Conservation (phyloP, 2,329 filamentous ascomycete genomes). For the Talaromyces rugulosus region DNA sequence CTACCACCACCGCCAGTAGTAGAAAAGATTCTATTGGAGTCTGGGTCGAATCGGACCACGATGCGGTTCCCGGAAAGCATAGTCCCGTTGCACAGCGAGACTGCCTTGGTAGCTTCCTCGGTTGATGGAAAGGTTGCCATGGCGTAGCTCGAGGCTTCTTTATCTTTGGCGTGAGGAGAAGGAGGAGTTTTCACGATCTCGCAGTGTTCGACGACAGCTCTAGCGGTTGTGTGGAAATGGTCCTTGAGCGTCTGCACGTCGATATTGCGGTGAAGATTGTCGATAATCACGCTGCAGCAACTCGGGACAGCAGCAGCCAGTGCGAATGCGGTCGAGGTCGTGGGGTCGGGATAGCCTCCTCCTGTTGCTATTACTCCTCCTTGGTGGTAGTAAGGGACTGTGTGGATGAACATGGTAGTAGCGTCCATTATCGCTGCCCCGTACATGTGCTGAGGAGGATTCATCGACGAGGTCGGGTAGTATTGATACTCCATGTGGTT, state of each 20-base stretch:
- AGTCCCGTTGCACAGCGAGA: conserved; percentile 29
- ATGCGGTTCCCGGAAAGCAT: conserved; percentile 30
- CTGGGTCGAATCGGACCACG: conserved; percentile 28
- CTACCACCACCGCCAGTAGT: neutral
- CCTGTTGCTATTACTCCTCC: too few relatives aligned
- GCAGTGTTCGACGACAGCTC: conserved; percentile 27
- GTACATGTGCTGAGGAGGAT: neutral
- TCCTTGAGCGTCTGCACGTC: conserved; percentile 24
- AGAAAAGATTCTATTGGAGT: conserved; percentile 2
- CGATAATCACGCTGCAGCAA: conserved; percentile 18
- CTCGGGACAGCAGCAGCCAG: neutral
- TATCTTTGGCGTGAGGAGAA: conserved; percentile 10
- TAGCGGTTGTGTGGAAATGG: conserved; percentile 24
- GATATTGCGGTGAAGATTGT: conserved; percentile 26
- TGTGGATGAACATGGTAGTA: neutral
- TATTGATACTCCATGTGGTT: neutral
- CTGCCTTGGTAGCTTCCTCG: conserved; percentile 34
- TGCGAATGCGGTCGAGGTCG: neutral
- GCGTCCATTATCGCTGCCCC: neutral
- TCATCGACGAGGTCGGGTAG: neutral
- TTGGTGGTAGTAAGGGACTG: neutral
- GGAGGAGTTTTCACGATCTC: conserved; percentile 19
- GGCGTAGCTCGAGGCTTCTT: conserved; percentile 11
- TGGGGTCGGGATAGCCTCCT: neutral
- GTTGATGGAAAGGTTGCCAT: conserved; percentile 25